Conservation (phyloP, 192 early-diverging fungal genomes). For the Dispira simplex region DNA sequence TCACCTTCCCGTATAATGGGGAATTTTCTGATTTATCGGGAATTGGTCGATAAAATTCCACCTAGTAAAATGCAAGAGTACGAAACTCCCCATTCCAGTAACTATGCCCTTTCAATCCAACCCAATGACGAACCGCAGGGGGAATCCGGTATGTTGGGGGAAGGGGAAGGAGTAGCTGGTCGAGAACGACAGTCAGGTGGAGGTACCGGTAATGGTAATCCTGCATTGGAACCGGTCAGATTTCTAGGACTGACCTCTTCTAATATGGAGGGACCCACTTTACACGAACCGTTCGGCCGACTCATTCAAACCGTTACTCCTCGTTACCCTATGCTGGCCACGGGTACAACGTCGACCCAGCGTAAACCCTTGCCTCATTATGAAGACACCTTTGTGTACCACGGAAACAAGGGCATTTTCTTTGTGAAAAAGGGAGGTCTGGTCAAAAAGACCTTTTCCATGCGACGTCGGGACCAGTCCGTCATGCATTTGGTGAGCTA, state of each 20-base stretch:
- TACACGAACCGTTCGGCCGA: not conserved
- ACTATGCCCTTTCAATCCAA: slow-evolving; percentile 17
- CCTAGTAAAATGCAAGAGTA: slow-evolving; percentile 12
- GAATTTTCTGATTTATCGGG: slow-evolving; percentile 70
- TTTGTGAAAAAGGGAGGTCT: slow-evolving; percentile 40
- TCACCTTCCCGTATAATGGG: slow-evolving; percentile 69
- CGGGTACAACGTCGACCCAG: not conserved
- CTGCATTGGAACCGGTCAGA: slow-evolving; percentile 3
- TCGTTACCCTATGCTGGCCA: not conserved
- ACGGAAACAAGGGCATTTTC: slow-evolving; percentile 24
- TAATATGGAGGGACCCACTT: not conserved
- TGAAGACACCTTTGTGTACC: slow-evolving; percentile 8
- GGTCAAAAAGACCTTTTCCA: slow-evolving; percentile 66
- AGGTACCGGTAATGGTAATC: slow-evolving; percentile 18
- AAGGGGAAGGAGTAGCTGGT: not conserved
- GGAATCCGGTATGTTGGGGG: slow-evolving; percentile 9
- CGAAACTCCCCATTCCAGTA: not conserved
- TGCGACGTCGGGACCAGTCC: slow-evolving; percentile 24
- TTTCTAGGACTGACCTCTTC: not conserved
- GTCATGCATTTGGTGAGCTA: not conserved
- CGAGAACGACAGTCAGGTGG: slow-evolving; percentile 4
- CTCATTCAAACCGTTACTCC: not conserved
- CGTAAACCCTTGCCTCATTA: not conserved
- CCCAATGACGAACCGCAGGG: slow-evolving; percentile 17
- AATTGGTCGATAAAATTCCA: slow-evolving; percentile 38